Base-by-base conservation (phyloP, 805 yeast species). In the Torulaspora delbrueckii region DNA sequence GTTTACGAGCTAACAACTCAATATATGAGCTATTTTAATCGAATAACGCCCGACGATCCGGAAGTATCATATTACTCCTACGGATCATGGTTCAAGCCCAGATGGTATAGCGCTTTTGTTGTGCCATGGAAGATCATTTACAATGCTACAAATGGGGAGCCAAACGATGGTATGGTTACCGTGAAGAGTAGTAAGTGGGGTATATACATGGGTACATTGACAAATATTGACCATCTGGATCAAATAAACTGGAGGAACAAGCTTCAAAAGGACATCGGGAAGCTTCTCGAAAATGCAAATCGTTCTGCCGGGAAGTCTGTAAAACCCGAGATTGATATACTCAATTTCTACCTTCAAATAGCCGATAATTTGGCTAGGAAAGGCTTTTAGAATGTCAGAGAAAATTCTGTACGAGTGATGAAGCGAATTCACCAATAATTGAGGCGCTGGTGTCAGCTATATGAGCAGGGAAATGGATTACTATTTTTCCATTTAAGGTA, bases 81-180 rank as follows among this genome's bases (percentile, higher is more conserved):
- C 59, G 97, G 96, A 2, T 90, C 96, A 0, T 67, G 71, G 28
- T 82, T 82, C 65, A 56, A 58, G 9, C 96, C 96, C 0, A 62
- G 66, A 28, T 76, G 84, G 74, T 72, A 71, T 52, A 82, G 77
- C 50, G 64, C 84, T 2, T 85, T 87, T 56, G 72, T 73, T 40
- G 63, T 75, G 7, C 72, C 93, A 1, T 85, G 91, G 84, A 68
- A 69, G 19, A 70, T 85, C 2, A 75, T 88, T n/a, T 63, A 74
- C 44, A 57, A 47, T 3, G 74, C 72, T 39, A 39, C 59, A 5
- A 45, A 52, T 24, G 68, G 68, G 10, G 80, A 82, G 4, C 81
- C 77, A 13, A 89, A 87, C 60, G 97, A 89, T 66, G 97, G 97
- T 0, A 65, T 90, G 69, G 95, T 89, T 2, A 82, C 91, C 50